Base-by-base conservation (phyloP, 371 early-diverging fungal species). In the Capniomyces stellatus region DNA sequence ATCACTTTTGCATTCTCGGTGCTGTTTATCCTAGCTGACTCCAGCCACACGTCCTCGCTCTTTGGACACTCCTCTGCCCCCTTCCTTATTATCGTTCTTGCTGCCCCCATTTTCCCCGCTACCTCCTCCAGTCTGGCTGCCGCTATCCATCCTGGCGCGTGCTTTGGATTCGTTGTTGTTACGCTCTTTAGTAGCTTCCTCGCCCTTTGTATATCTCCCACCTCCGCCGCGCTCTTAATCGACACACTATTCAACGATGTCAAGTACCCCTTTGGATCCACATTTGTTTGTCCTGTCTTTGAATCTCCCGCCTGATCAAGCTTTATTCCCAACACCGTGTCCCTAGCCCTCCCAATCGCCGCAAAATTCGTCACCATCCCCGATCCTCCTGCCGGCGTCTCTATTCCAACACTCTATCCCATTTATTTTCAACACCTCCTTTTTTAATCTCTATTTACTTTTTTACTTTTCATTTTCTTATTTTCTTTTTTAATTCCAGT, bases 131-230 rank as follows among this genome's bases (percentile, higher is more conserved):
- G 64, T 53, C 96, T 81, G 21, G 98, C 96, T 10, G 92, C 91
- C 1, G 95, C 95, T 64, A 95, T 93, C 96, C 98, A 97, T 39
- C 92, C 92, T 18, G 95, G 89, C 3, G 92, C 92, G 57, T 92
- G 87, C 55, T 83, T 87, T 1, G 94, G 94, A 66, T 93, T 94
- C 0, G 96, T 85, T 2, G 76, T 78, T 29, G 82, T 91, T 29
- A 93, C 89, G 0, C 92, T 91, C 42, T 79, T 79, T 12, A 95
- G 73, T 50, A 97, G 67, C 39, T 81, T 67, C 4, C 96, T 76
- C 0, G 98, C 94, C 54, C 88, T 86, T 57, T 90, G 87, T 54
- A 93, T 78, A 71, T 95, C 96, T 41, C 88, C 87, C 57, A 97
- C 86, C 57, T 92, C 96, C 0, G 91, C 83, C 31, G 80, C 88